phyloP scores from a whole-genome alignment of 129 eudicot genomes.

The Flaveria robusta region DNA sequence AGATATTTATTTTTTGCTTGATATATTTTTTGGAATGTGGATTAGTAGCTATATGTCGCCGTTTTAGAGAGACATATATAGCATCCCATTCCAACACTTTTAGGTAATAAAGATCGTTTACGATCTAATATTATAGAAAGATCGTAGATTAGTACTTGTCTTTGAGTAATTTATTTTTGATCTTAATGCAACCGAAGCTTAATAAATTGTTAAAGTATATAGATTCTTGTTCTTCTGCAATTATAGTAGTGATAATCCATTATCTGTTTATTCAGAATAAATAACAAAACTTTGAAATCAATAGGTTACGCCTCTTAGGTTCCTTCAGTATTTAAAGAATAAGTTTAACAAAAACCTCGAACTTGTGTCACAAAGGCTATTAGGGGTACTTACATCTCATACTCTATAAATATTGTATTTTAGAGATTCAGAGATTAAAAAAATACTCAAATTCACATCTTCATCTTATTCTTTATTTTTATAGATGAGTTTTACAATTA shows the following conservation, averaged over 20 bases:
- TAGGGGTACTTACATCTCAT: no score
- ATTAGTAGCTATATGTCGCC: conserved; percentile 26
- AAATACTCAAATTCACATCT: no score
- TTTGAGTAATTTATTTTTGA: not conserved
- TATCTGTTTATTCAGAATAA: not conserved
- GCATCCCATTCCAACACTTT: conserved; percentile 19
- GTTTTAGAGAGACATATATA: conserved; percentile 19
- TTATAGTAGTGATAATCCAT: not conserved
- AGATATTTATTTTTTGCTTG: not conserved
- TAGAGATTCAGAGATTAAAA: no score
- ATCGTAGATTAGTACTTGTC: not conserved
- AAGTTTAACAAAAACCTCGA: no score
- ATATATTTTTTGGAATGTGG: conserved; percentile 20
- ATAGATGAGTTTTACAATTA: no score
- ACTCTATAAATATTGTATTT: no score
- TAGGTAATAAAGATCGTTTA: not conserved
- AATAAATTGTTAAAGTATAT: not conserved
- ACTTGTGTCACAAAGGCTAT: no score
- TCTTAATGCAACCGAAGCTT: not conserved
- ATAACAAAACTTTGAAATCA: no score
- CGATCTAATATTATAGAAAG: not conserved
- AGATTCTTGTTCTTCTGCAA: not conserved
- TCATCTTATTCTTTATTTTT: no score
- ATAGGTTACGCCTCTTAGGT: no score
- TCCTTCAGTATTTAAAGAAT: no score